A percentile compares a stretch with the other conserved stretches of the same genome.
Evolutionary conservation across 1,139 yeast genomes (phyloP).

Genomic region (Candida albicans): DNA sequence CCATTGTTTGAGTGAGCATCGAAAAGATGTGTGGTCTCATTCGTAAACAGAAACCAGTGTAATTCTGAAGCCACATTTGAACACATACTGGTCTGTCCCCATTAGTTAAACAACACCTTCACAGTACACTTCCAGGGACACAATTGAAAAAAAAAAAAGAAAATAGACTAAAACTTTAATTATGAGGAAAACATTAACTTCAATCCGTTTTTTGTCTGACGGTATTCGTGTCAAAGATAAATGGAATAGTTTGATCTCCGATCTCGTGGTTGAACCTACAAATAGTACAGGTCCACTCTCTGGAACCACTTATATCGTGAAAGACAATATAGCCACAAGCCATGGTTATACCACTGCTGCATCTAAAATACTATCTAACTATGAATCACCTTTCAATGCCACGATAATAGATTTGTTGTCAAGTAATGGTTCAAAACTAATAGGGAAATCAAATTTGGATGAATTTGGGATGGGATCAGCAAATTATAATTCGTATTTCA

Average conservation of each 20-base stretch:
- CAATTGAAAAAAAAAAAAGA: too few relatives aligned
- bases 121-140: too few relatives aligned
- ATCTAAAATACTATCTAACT: constrained; percentile 58
- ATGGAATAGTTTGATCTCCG: constrained; percentile 12
- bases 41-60: too few relatives aligned
- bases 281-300: constrained; percentile 4
- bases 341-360: constrained; percentile 74
- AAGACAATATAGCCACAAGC: constrained; percentile 76
- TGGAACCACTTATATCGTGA: constrained; percentile 30
- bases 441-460: constrained; percentile 92
- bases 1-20: not conserved
- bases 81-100: too few relatives aligned
- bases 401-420: constrained; percentile 63
- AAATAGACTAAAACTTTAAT: not conserved
- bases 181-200: not conserved
- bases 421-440: constrained; percentile 49
- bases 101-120: too few relatives aligned
- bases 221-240: constrained; percentile 1
- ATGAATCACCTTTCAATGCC: constrained; percentile 77
- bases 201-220: constrained; percentile 1
- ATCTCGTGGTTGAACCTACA: constrained; percentile 3
- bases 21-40: not conserved
- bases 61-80: too few relatives aligned
- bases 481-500: constrained; percentile 57
- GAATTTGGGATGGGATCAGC: constrained; percentile 97